Evolutionary conservation across 306 rosid genomes (phyloP).

Genomic region (Cucurbita moschata): DNA sequence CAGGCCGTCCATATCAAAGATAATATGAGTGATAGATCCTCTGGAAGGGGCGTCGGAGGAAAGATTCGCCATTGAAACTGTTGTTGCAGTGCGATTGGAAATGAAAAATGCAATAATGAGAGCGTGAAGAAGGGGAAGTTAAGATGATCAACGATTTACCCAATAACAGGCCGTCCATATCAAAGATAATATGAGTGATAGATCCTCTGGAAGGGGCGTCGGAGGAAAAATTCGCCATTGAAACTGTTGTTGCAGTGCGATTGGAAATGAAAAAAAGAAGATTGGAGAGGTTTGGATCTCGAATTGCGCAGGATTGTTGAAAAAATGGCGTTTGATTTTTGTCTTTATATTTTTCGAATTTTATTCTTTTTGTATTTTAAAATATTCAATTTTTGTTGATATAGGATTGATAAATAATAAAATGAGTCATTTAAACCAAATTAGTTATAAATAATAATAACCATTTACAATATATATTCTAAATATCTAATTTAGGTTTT

Average conservation of each 20-base stretch:
- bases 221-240: conserved; percentile 37
- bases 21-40: conserved; percentile 44
- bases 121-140: neutral
- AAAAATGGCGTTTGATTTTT: no score
- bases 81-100: neutral
- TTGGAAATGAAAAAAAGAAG: neutral
- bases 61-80: conserved; percentile 33
- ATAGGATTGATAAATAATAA: no score
- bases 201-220: conserved; percentile 16
- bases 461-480: no score
- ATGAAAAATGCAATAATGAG: neutral
- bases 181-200: conserved; percentile 61
- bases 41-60: conserved; percentile 11
- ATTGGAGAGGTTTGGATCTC: no score
- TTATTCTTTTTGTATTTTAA: no score
- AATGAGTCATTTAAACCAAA: no score
- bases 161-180: conserved; percentile 93
- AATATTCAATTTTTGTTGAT: no score
- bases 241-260: neutral
- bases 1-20: conserved; percentile 96
- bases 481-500: no score
- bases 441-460: no score
- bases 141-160: conserved; percentile 28
- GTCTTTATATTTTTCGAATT: no score
- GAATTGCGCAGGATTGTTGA: no score